A percentile compares a stretch with the other conserved stretches of the same genome.
These are phyloP conservation scores for Rosa persica DNA, from an alignment of 306 rosid species.

Conservation along the genomic window DNA sequence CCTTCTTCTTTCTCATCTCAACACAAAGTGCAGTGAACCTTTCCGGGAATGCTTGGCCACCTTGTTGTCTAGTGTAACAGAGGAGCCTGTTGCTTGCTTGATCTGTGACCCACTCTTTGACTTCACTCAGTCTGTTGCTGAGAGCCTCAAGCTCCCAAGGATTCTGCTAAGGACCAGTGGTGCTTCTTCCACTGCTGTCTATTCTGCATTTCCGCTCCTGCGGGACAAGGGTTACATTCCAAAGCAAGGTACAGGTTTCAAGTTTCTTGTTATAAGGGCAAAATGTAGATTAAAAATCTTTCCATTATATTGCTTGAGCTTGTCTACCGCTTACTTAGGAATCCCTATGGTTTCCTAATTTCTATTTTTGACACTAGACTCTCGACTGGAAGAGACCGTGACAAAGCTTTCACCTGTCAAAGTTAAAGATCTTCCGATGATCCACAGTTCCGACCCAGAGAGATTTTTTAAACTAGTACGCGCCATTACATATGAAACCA, in stretches of 20 bases:
- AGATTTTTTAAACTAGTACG: conserved; percentile 10
- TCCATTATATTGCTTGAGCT: neutral
- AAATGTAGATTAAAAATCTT: neutral
- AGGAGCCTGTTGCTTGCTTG: conserved; percentile 35
- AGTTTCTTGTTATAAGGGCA: neutral
- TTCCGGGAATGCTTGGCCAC: conserved; percentile 34
- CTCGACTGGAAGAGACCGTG: conserved; percentile 37
- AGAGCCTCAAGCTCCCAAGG: conserved; percentile 38
- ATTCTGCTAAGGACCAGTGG: conserved; percentile 38
- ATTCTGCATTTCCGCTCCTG: conserved; percentile 37
- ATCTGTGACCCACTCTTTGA: conserved; percentile 39
- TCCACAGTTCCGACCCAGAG: conserved; percentile 21
- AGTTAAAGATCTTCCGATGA: conserved; percentile 43
- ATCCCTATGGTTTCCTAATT: neutral
- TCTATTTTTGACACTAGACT: conserved; percentile 16
- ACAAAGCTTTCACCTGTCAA: conserved; percentile 39
- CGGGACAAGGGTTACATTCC: conserved; percentile 43
- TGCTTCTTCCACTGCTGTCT: conserved; percentile 32
- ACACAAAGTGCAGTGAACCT: conserved; percentile 20
- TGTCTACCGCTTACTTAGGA: neutral
- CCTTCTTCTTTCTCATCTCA: conserved; percentile 16
- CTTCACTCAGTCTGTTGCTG: conserved; percentile 44
- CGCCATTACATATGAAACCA: conserved; percentile 24
- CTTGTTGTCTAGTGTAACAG: conserved; percentile 10
- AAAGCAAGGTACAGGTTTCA: conserved; percentile 34